phyloP scores from a whole-genome alignment of 75 land plant species.

The Pseudotsuga menziesii region DNA sequence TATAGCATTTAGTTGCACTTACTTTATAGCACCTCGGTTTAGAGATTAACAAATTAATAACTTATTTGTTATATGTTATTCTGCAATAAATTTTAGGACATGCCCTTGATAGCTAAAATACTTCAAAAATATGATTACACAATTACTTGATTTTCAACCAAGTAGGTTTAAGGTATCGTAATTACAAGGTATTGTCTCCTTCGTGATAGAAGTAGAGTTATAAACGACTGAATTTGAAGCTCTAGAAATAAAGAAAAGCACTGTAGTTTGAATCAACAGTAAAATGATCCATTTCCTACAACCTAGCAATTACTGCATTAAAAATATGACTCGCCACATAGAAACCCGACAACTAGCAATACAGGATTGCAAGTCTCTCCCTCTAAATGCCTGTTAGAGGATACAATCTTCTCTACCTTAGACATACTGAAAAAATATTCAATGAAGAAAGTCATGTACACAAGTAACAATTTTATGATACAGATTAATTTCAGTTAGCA shows the following conservation, averaged over 20 bases:
- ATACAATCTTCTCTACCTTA: not conserved
- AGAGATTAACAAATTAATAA: not conserved
- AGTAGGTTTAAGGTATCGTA: not conserved
- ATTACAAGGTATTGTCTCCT: not conserved
- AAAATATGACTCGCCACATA: not conserved
- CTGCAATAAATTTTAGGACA: not conserved
- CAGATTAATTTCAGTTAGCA: not conserved
- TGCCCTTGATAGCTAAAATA: not conserved
- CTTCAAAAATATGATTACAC: too few species aligned
- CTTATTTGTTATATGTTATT: not conserved
- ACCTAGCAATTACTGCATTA: not conserved
- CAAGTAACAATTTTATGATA: constrained; percentile 5
- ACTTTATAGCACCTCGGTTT: too few species aligned
- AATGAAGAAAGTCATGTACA: constrained; percentile 6
- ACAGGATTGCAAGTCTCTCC: not conserved
- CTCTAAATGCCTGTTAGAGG: not conserved
- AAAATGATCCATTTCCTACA: not conserved
- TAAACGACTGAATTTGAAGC: not conserved
- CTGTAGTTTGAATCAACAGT: not conserved
- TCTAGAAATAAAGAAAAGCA: not conserved
- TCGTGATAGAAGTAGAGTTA: not conserved
- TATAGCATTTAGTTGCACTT: too few species aligned
- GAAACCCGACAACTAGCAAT: not conserved
- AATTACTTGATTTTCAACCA: not conserved
- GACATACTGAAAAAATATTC: not conserved